Evolutionary conservation across 2,329 filamentous ascomycete species (phyloP).

Genomic region (Camillea tinctor): DNA sequence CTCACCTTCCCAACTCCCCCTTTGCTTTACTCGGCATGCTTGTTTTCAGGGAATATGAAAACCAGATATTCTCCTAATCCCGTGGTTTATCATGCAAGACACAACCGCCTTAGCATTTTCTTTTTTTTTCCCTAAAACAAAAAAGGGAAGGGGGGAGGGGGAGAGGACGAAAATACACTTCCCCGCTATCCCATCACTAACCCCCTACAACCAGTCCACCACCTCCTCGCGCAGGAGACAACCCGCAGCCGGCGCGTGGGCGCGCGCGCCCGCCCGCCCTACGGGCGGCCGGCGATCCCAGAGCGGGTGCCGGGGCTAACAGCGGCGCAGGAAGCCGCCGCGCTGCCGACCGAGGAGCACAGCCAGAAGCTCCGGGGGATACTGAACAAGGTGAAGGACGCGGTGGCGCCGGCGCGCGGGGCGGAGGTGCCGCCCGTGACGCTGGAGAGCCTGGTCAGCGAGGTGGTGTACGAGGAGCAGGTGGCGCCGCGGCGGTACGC

Average conservation of each 20-base stretch:
- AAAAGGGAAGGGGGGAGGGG: too few relatives aligned
- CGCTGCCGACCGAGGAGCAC: background rate
- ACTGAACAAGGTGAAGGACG: background rate
- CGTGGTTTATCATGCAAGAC: too few relatives aligned
- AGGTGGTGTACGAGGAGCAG: slow-evolving; percentile 4
- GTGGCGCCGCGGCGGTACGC: slow-evolving; percentile 23
- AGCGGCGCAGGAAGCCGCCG: background rate
- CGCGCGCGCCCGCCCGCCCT: background rate
- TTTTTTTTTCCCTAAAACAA: too few relatives aligned
- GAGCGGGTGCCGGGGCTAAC: background rate
- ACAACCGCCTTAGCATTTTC: too few relatives aligned
- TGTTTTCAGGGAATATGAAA: too few relatives aligned
- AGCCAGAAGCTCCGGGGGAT: background rate
- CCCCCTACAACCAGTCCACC: slow-evolving; percentile 1
- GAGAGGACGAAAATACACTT: too few relatives aligned
- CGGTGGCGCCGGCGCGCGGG: background rate
- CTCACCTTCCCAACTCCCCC: too few relatives aligned
- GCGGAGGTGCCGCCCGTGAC: slow-evolving; percentile 9
- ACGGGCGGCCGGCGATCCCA: background rate
- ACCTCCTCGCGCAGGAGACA: background rate
- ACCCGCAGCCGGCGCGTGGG: slow-evolving; percentile 1
- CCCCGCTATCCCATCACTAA: too few relatives aligned
- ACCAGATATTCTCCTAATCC: too few relatives aligned
- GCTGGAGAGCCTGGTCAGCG: slow-evolving; percentile 10
- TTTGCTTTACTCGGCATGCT: too few relatives aligned